Conservation (phyloP, 2,329 filamentous ascomycete genomes). For the Ilyonectria destructans region DNA sequence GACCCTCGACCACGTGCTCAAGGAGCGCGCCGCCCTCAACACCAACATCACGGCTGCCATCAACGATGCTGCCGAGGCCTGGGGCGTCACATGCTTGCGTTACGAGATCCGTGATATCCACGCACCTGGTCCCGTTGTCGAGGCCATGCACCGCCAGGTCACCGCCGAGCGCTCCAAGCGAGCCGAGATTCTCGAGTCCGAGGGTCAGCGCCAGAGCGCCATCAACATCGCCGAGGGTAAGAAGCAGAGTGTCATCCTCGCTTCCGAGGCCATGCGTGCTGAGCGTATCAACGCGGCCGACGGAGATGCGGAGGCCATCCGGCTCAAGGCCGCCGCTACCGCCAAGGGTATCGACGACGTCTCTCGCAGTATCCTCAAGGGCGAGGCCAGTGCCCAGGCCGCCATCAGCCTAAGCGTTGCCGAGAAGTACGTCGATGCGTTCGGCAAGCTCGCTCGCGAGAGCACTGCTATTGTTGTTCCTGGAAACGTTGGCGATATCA, state of each 20-base stretch:
- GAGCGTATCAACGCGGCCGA: slow-evolving; percentile 94
- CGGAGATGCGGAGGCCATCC: slow-evolving; percentile 95
- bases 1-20: slow-evolving; percentile 95
- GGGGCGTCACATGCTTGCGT: slow-evolving; percentile 95
- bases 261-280: slow-evolving; percentile 89
- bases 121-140: slow-evolving; percentile 92
- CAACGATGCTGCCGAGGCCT: slow-evolving; percentile 97
- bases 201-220: slow-evolving; percentile 95
- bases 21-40: slow-evolving; percentile 96
- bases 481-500: slow-evolving; percentile 96
- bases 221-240: slow-evolving; percentile 99
- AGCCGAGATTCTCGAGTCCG: slow-evolving; percentile 96
- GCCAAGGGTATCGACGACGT: slow-evolving; percentile 92
- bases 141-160: slow-evolving; percentile 98
- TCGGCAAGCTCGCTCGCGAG: slow-evolving; percentile 92
- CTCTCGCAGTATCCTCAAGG: slow-evolving; percentile 80
- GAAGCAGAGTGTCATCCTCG: slow-evolving; percentile 97
- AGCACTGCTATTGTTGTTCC: slow-evolving; percentile 96
- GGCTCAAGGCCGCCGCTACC: slow-evolving; percentile 88
- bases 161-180: slow-evolving; percentile 98
- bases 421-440: slow-evolving; percentile 98
- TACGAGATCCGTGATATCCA: slow-evolving; percentile 99
- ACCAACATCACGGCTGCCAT: slow-evolving; percentile 99
- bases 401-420: slow-evolving; percentile 92
- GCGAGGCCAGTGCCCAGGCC: slow-evolving; percentile 82